Conservation (phyloP, 106 monocot genomes). For the Dendrobium officinale region DNA sequence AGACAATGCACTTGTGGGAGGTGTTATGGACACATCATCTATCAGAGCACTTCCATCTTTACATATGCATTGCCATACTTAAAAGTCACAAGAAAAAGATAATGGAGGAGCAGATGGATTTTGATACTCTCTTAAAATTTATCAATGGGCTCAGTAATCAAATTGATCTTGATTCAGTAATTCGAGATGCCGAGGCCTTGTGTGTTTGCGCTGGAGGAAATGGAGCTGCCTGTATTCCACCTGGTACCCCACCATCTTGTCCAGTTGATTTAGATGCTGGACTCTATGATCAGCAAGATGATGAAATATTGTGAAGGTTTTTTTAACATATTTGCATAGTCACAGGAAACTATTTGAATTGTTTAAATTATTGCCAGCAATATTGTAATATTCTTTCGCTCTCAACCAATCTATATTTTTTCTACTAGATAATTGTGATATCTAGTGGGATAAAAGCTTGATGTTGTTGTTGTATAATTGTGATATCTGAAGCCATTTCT, state of each 20-base stretch:
- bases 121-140: slow-evolving; percentile 89
- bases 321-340: too few relatives aligned
- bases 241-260: slow-evolving; percentile 86
- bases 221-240: slow-evolving; percentile 82
- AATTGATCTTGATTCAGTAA: slow-evolving; percentile 52
- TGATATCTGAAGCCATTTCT: too few relatives aligned
- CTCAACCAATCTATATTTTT: too few relatives aligned
- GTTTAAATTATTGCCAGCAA: too few relatives aligned
- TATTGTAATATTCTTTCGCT: too few relatives aligned
- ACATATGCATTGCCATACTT: slow-evolving; percentile 79
- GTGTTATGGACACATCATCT: slow-evolving; percentile 87
- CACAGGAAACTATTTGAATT: too few relatives aligned
- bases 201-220: slow-evolving; percentile 79
- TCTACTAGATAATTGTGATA: too few relatives aligned
- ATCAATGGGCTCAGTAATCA: slow-evolving; percentile 87
- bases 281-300: slow-evolving; percentile 51
- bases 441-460: too few relatives aligned
- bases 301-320: slow-evolving; percentile 10
- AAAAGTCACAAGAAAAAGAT: slow-evolving; percentile 60
- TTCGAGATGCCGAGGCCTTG: slow-evolving; percentile 83
- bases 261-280: slow-evolving; percentile 44
- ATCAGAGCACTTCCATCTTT: slow-evolving; percentile 92
- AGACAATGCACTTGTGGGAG: slow-evolving; percentile 84
- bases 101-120: slow-evolving; percentile 88
- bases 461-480: too few relatives aligned